Base-by-base conservation (phyloP, 2,329 filamentous ascomycete genomes). In the Myrmaecium sp. region DNA sequence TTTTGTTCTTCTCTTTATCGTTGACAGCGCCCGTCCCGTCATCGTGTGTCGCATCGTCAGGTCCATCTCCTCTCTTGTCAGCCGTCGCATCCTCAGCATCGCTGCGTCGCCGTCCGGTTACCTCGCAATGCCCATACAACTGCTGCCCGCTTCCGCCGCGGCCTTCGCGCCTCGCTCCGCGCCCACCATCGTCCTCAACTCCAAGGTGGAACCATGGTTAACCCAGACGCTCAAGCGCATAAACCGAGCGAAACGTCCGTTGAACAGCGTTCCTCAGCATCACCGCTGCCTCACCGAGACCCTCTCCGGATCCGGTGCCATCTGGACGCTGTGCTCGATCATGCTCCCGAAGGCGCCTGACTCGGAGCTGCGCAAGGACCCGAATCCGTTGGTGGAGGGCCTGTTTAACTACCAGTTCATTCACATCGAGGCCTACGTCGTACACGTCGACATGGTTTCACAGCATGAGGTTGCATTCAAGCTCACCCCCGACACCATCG, bases 391-490 rank as follows among this genome's bases (percentile, higher is more conserved):
- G 37, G 65, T 86, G 39, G 83, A 94, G 57, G 80, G 79, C 36
- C 60, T 94, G 36, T 82, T 79, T 67, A 91, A 91, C 66, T 89
- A 86, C 56, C 78, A 91, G 60, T 69, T 94, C 47, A 63, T 94
- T 46, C 82, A 94, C 51, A 62, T 95, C 42, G 84, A 95, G 58
- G 89, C 89, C 27, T 98, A 98, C 53, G 86, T 95, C 42, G 89
- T 98, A 34, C 86, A 95, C 55, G 83, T 98, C 55, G 89, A 98
- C 61, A 93, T 95, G 83, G 86, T 98, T 33, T 72, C 91, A 44
- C 78, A 84, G 55, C 89, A 92, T 52, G 89, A 95, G 61, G 83
- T 98, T 46, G 89, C 84, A 40, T 95, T 84, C 69, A 98, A 98
- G 68, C 69, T 98, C 46, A 95, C 84, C 14, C 70, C 75, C 31